Conservation (phyloP, 2,329 filamentous ascomycete species). For the Alternaria infectoria region DNA sequence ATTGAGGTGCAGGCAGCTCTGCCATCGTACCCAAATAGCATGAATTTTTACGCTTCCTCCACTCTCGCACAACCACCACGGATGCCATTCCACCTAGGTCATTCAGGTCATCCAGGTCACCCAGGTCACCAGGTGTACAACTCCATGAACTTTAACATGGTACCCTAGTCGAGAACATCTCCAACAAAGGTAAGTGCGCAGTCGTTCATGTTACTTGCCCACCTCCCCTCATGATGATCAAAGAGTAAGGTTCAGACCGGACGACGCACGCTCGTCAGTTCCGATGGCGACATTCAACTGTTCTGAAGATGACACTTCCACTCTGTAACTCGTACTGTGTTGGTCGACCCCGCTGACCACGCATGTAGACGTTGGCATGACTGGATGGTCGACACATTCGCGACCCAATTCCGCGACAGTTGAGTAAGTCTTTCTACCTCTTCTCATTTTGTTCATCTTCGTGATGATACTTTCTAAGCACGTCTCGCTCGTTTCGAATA, state of each 20-base stretch:
- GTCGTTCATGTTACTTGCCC: neutral
- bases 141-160: neutral
- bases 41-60: neutral
- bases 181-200: neutral
- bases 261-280: neutral
- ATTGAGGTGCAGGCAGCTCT: neutral
- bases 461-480: neutral
- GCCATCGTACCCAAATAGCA: neutral
- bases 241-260: neutral
- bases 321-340: neutral
- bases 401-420: neutral
- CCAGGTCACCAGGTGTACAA: neutral
- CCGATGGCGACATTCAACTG: neutral
- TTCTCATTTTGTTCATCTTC: neutral
- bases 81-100: neutral
- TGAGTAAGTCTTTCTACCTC: neutral
- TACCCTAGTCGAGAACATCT: neutral
- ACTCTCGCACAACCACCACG: neutral
- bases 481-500: neutral
- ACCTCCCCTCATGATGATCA: neutral
- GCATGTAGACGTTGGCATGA: neutral
- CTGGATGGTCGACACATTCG: neutral
- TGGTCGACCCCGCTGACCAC: neutral
- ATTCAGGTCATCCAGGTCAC: neutral
- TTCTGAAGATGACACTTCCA: neutral